Conservation (phyloP, 2,329 filamentous ascomycete species). For the Elsinoe australis region DNA sequence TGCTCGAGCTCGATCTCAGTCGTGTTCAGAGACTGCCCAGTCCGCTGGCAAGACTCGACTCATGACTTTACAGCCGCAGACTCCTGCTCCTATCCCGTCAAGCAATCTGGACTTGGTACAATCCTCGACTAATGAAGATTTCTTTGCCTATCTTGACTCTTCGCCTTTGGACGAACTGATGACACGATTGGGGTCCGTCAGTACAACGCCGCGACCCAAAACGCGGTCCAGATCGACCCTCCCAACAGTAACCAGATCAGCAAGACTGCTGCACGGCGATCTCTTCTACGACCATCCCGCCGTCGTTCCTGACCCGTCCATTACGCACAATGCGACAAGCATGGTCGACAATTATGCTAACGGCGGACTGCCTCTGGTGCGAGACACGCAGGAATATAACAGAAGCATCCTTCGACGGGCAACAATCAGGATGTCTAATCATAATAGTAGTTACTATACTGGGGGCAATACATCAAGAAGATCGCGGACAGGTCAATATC, state of each 20-base stretch:
- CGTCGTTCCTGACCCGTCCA: conserved; percentile 3
- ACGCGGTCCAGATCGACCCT: too few species aligned
- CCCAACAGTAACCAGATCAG: too few species aligned
- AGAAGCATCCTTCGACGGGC: too few species aligned
- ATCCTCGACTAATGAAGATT: neutral
- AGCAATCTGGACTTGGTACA: too few species aligned
- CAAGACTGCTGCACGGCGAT: neutral
- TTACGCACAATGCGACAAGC: neutral
- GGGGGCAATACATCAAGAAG: neutral
- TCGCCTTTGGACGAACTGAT: conserved; percentile 25
- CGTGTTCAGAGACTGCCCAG: neutral
- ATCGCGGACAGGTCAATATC: too few species aligned
- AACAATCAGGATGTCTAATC: neutral
- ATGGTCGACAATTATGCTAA: neutral
- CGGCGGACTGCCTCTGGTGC: too few species aligned
- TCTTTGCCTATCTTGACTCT: neutral
- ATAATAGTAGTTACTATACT: neutral
- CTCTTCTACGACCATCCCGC: neutral
- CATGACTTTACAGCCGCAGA: too few species aligned
- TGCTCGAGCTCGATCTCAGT: neutral
- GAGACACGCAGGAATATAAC: too few species aligned
- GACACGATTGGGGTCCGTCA: conserved; percentile 25
- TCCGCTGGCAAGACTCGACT: neutral
- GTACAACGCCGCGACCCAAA: conserved; percentile 12
- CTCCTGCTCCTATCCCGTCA: too few species aligned